phyloP scores from a whole-genome alignment of 768 basidiomycete species.

The Trametes elegans region DNA sequence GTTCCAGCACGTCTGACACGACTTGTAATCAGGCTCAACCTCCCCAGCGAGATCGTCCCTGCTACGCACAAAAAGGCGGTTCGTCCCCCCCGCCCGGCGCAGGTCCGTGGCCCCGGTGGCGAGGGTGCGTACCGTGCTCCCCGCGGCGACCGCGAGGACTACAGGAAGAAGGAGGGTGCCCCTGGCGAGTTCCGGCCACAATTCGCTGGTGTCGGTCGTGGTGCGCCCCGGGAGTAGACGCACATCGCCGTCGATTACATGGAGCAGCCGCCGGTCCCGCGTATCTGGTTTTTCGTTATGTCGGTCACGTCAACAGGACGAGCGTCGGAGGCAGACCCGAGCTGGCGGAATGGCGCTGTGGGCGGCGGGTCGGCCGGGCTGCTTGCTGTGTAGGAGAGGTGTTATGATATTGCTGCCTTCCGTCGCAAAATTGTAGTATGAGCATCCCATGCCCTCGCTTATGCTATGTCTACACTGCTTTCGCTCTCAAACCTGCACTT shows the following conservation, averaged over 20 bases:
- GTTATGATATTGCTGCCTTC: slow-evolving; percentile 24
- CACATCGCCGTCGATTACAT: neutral
- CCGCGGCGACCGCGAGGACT: slow-evolving; percentile 84
- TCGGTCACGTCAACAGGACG: slow-evolving; percentile 3
- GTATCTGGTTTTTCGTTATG: neutral
- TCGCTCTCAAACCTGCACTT: neutral
- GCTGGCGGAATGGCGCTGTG: slow-evolving; percentile 12
- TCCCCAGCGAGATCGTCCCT: slow-evolving; percentile 94
- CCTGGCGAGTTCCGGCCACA: slow-evolving; percentile 88
- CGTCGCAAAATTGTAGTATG: slow-evolving; percentile 33
- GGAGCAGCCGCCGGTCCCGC: slow-evolving; percentile 1
- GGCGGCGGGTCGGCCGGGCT: slow-evolving; percentile 18
- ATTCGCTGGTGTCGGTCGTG: slow-evolving; percentile 87
- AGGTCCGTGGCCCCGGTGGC: slow-evolving; percentile 60
- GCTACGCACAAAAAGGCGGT: slow-evolving; percentile 96
- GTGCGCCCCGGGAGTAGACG: slow-evolving; percentile 68
- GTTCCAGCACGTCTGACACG: neutral
- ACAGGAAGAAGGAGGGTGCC: slow-evolving; percentile 87
- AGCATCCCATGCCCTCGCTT: slow-evolving; percentile 29
- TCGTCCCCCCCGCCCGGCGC: slow-evolving; percentile 81
- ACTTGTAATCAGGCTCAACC: slow-evolving; percentile 67
- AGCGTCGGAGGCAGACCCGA: slow-evolving; percentile 6
- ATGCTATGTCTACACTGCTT: slow-evolving; percentile 26
- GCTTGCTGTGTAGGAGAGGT: slow-evolving; percentile 18
- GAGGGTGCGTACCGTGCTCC: slow-evolving; percentile 86